These are phyloP conservation scores for Selenicereus undatus DNA, from an alignment of 148 eudicot genomes.

Conservation along the genomic window DNA sequence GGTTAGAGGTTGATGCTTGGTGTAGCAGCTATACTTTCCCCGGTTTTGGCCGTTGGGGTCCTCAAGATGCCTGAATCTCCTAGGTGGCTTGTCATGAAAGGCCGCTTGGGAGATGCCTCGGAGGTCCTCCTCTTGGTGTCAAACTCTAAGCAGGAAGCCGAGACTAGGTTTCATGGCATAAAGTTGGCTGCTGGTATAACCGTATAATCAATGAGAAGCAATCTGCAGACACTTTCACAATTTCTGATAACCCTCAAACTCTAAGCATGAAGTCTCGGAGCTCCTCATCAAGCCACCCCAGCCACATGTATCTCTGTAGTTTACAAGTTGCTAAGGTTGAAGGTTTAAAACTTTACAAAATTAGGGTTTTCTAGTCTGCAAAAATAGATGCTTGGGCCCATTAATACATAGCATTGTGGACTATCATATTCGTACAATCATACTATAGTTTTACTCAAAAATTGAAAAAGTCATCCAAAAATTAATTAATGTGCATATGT, in stretches of 20 bases:
- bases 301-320: conserved; percentile 33
- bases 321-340: no score
- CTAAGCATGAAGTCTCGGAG: no score
- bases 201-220: conserved; percentile 20
- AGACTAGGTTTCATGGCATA: conserved; percentile 36
- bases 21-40: conserved; percentile 52
- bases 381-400: no score
- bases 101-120: conserved; percentile 51
- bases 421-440: no score
- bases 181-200: conserved; percentile 27
- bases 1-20: conserved; percentile 89
- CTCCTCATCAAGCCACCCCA: conserved; percentile 39
- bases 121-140: conserved; percentile 32
- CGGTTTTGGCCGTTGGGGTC: conserved; percentile 42
- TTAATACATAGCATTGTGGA: no score
- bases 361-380: no score
- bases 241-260: conserved; percentile 6
- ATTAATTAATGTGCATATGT: no score
- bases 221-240: conserved; percentile 18
- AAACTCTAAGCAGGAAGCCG: conserved; percentile 53
- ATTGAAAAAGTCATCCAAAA: no score
- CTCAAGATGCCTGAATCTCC: conserved; percentile 76
- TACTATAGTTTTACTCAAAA: no score
- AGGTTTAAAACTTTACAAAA: no score
- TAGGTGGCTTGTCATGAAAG: conserved; percentile 66